Evolutionary conservation across 768 basidiomycete genomes (phyloP).

Genomic region (Lentinula boryana): DNA sequence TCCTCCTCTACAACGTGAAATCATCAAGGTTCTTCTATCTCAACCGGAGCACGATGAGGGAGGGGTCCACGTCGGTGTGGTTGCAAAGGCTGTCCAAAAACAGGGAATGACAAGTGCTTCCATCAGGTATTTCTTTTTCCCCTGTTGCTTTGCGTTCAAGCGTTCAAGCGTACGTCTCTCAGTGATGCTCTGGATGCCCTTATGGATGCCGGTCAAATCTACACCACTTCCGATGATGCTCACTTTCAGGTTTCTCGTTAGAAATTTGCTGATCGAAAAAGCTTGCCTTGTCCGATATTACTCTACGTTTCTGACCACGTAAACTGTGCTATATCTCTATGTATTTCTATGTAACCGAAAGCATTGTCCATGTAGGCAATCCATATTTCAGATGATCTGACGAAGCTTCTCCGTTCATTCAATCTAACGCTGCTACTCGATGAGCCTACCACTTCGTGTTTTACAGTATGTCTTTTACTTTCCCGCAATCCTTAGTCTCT

Average conservation of each 20-base stretch:
- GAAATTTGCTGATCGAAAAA: not conserved
- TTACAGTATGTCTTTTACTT: no score
- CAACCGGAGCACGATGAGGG: slow-evolving; percentile 42
- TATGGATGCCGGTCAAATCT: slow-evolving; percentile 77
- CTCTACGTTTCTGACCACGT: not conserved
- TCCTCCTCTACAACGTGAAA: slow-evolving; percentile 52
- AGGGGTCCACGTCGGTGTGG: slow-evolving; percentile 69
- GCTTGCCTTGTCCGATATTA: not conserved
- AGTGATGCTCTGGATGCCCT: slow-evolving; percentile 73
- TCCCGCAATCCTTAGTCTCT: no score
- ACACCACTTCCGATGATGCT: slow-evolving; percentile 77
- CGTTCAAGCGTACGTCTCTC: not conserved
- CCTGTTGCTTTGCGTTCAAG: not conserved
- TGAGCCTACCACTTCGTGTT: no score
- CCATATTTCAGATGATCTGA: no score
- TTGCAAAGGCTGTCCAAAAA: slow-evolving; percentile 59
- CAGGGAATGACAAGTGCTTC: slow-evolving; percentile 33
- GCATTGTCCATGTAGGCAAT: no score
- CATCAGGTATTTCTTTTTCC: slow-evolving; percentile 48
- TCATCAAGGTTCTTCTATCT: slow-evolving; percentile 56
- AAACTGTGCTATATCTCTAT: not conserved
- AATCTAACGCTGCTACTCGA: no score
- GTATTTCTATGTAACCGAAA: not conserved
- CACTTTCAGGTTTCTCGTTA: slow-evolving; percentile 57
- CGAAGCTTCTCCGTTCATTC: no score